A percentile compares a stretch with the other conserved stretches of the same genome.
phyloP scores from a whole-genome alignment of 768 basidiomycete species.

The Lentinula aciculospora region DNA sequence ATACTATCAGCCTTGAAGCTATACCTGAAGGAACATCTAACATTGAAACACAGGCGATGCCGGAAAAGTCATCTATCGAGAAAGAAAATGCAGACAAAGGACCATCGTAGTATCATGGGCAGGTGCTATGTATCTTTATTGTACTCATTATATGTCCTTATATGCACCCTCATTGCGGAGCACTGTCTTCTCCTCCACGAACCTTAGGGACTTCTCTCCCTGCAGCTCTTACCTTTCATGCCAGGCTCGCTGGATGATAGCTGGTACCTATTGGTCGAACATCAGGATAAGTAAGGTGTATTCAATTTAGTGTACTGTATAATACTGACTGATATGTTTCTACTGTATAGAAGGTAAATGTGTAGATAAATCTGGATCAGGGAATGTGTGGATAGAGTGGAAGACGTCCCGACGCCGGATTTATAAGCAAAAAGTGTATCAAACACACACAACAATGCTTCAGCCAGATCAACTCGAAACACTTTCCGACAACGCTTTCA shows the following conservation, averaged over 20 bases:
- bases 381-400: background rate
- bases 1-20: background rate
- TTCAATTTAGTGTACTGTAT: too few relatives aligned
- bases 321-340: too few relatives aligned
- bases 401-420: background rate
- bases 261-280: too few relatives aligned
- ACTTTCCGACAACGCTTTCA: constrained; percentile 27
- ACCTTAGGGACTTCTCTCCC: too few relatives aligned
- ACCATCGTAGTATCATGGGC: background rate
- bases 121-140: background rate
- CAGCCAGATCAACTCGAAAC: constrained; percentile 14
- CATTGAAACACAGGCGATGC: constrained; percentile 4
- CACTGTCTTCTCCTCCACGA: background rate
- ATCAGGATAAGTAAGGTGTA: too few relatives aligned
- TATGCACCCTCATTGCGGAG: background rate
- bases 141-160: background rate
- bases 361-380: background rate
- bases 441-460: constrained; percentile 2
- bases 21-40: background rate
- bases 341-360: background rate
- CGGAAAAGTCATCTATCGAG: background rate
- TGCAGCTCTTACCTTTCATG: too few relatives aligned
- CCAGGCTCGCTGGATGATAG: too few relatives aligned
- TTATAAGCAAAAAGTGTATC: background rate
- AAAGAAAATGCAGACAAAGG: background rate